Conservation (phyloP, 768 basidiomycete species). For the Coprinopsis strossmayeri region DNA sequence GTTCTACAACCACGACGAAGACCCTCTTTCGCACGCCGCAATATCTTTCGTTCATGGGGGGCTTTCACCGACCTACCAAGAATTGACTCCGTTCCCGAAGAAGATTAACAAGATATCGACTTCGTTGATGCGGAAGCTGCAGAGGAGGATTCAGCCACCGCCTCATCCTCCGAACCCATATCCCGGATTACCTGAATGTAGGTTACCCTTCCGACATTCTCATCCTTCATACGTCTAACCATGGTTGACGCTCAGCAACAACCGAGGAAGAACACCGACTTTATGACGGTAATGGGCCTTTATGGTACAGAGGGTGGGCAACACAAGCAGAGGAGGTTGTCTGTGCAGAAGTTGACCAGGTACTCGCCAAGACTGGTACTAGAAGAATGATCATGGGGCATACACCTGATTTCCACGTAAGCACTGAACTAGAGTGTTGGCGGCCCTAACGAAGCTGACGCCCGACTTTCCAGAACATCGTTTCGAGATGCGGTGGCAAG, state of each 20-base stretch:
- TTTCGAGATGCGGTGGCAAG: conserved; percentile 83
- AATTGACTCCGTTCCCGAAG: conserved; percentile 77
- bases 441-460: too few relatives aligned
- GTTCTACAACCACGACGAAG: conserved; percentile 21
- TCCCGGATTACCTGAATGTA: conserved; percentile 57
- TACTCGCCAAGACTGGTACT: conserved; percentile 71
- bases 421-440: too few relatives aligned
- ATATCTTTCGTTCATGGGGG: conserved; percentile 95
- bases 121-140: conserved; percentile 65
- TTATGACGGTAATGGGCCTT: conserved; percentile 73
- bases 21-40: conserved; percentile 68
- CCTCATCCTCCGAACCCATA: conserved; percentile 81
- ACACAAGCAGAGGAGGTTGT: conserved; percentile 59
- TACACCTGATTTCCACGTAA: conserved; percentile 80
- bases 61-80: conserved; percentile 67
- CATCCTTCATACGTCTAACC: conserved; percentile 5
- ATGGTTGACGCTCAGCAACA: conserved; percentile 27
- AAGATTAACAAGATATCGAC: conserved; percentile 72
- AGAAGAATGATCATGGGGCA: conserved; percentile 94
- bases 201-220: not conserved
- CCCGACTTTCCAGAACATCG: conserved; percentile 50
- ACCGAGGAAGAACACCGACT: conserved; percentile 63
- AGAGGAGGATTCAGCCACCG: conserved; percentile 56
- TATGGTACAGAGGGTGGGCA: conserved; percentile 97
- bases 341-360: conserved; percentile 66